Evolutionary conservation across 768 basidiomycete genomes (phyloP).

Genomic region (Termitomyces sp.): DNA sequence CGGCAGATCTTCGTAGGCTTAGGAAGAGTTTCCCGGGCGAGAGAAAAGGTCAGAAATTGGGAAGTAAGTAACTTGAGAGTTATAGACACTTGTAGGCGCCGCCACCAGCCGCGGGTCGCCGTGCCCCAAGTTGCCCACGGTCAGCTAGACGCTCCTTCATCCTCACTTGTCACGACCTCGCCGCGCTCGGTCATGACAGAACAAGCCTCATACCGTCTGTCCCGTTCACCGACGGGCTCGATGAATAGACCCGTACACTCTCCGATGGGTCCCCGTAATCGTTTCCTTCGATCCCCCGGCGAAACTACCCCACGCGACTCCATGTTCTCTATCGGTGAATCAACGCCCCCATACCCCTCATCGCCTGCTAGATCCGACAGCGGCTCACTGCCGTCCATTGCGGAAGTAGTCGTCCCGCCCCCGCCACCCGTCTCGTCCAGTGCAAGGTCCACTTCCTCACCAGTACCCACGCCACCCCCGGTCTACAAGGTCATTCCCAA

Average conservation of each 20-base stretch:
- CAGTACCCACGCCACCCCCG: slow-evolving; percentile 1
- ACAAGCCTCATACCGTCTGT: slow-evolving; percentile 17
- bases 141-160: background rate
- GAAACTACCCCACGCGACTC: slow-evolving; percentile 14
- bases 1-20: background rate
- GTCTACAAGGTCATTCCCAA: slow-evolving; percentile 14
- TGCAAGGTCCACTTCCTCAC: background rate
- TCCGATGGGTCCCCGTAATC: slow-evolving; percentile 19
- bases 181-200: slow-evolving; percentile 23
- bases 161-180: background rate
- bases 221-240: slow-evolving; percentile 9
- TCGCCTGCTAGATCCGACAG: slow-evolving; percentile 10
- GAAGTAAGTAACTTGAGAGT: too few relatives aligned
- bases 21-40: too few relatives aligned
- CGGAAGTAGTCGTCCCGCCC: slow-evolving; percentile 5
- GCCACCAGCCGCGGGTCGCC: background rate
- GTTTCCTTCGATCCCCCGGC: slow-evolving; percentile 8
- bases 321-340: slow-evolving; percentile 8
- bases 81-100: background rate
- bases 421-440: background rate
- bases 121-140: slow-evolving; percentile 8
- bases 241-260: slow-evolving; percentile 16
- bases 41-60: background rate
- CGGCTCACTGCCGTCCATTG: slow-evolving; percentile 6
- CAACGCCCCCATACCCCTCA: slow-evolving; percentile 14